Base-by-base conservation (phyloP, 768 basidiomycete genomes). In the Tulasnella calospora region DNA sequence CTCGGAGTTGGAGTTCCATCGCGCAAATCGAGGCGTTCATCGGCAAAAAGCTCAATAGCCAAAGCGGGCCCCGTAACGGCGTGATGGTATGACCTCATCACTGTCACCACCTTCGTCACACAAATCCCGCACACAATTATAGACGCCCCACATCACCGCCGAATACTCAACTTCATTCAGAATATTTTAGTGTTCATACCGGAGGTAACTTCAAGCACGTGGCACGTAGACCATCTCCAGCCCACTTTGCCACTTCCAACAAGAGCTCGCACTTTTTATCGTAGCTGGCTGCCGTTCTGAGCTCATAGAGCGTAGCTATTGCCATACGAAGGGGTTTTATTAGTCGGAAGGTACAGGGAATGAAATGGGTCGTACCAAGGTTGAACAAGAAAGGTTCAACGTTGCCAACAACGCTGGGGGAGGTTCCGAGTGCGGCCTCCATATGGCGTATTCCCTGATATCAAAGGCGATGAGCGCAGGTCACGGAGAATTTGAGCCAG, bases 351-450 rank as follows among this genome's bases (percentile, higher is more conserved):
- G 19, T 44, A 78, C 4, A 27, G 27, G 61, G 61, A 19, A 15
- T 8, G 13, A 13, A n/a, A 46, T 17, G 19, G 27, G 1, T 85
- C 91, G 79, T 83, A 94, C 94, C 92, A 9, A 95, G 86, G 80
- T 95, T 95, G 84, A 95, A 95, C 67, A 95, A 82, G 84, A 93
- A 93, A 6, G 94, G 94, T 81, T 95, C 94, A 9, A 92, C 92
- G 35, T 91, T 88, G 17, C 92, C 91, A 12, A 92, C 89, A 71
- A 89, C 89, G 1, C 92, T 88, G 1, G 94, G 94, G 0, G 92
- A 92, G 3, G 87, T 82, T 76, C 85, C 85, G 44, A 95, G 82
- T 1, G 90, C 90, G 5, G 79, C 83, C 83, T 95, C 93, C 47
- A 95, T 84, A 0, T 90, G 88, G 69, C 89, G 87, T 71, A 94